Evolutionary conservation across 163 green algal genomes (phyloP), one percentile per base, ranked within the genome.

Genomic region (Coccomyxa subellipsoidea): DNA sequence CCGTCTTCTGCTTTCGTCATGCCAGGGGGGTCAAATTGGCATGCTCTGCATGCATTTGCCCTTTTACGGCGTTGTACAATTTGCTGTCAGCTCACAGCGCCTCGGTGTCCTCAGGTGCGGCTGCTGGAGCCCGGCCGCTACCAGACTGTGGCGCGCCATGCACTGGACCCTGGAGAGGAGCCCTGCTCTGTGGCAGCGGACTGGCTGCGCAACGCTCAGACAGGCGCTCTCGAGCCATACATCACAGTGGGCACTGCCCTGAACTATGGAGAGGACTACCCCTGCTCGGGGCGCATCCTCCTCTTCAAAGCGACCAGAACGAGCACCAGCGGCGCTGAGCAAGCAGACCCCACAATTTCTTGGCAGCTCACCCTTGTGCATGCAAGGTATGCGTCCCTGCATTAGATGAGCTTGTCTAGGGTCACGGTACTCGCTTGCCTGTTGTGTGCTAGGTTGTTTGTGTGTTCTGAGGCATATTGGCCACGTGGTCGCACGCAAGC

Each of bases 201-300:
- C 4, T 84, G 86, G 34, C 76, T 97, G 81, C 80, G 80, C 27
- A 91, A 95, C 81, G 69, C 71, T 5, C 38, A 69, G 27, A 89
- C 80, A 29, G 89, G 88, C 10, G 78, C 77, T 35, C 85, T 35
- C 59, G 35, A 91, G 54, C 71, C 86, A 10, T 83, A 91, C 7
- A 32, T 94, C 36, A 89, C 87, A 27, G 88, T 92, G 25, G 90
- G 89, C 38, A 91, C 85, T 35, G 79, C 79, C 32, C 76, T 75
- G 29, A 21, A 71, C 31, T 71, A 85, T 81, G 94, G 94, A 2
- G 94, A 98, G 88, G 95, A 98, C 89, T 95, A 94, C 84, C 93
- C 95, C 23, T 93, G 89, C 81, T 87, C 89, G 38, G 95, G 95
- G 15, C 87, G 95, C 0, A 82, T 98, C 31, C 83, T 96, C 78